phyloP scores from a whole-genome alignment of 768 basidiomycete genomes.

The Auriscalpium vulgare region DNA sequence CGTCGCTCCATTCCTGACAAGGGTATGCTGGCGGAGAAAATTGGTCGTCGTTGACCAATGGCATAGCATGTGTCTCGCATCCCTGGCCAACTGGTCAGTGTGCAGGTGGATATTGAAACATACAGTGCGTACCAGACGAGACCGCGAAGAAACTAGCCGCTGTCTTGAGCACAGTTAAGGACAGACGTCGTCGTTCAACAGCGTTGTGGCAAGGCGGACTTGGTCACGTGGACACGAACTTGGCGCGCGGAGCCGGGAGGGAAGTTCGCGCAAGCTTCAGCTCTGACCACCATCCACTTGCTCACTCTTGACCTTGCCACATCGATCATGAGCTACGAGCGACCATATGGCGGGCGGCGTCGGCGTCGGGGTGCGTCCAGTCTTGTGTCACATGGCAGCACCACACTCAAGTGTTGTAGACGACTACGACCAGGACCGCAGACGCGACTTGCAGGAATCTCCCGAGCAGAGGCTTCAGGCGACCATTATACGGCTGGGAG shows the following conservation, averaged over 20 bases:
- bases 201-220: neutral
- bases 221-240: neutral
- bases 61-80: slow-evolving; percentile 72
- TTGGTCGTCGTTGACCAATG: slow-evolving; percentile 47
- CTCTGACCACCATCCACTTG: neutral
- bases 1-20: too few species aligned
- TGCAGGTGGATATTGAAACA: neutral
- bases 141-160: too few species aligned
- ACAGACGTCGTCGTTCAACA: neutral
- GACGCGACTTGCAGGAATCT: slow-evolving; percentile 56
- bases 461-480: slow-evolving; percentile 66
- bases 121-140: slow-evolving; percentile 14
- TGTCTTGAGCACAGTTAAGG: neutral
- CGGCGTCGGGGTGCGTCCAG: slow-evolving; percentile 18
- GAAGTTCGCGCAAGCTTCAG: neutral
- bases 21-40: slow-evolving; percentile 20
- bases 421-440: slow-evolving; percentile 52
- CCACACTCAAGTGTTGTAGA: slow-evolving; percentile 30
- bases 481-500: slow-evolving; percentile 65
- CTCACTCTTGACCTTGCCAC: neutral
- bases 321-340: slow-evolving; percentile 48
- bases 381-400: neutral
- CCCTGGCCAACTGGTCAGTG: slow-evolving; percentile 23
- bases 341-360: slow-evolving; percentile 26
- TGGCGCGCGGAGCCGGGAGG: neutral